phyloP scores from a whole-genome alignment of 345 rosid genomes.

The Rubroshorea leprosula region DNA sequence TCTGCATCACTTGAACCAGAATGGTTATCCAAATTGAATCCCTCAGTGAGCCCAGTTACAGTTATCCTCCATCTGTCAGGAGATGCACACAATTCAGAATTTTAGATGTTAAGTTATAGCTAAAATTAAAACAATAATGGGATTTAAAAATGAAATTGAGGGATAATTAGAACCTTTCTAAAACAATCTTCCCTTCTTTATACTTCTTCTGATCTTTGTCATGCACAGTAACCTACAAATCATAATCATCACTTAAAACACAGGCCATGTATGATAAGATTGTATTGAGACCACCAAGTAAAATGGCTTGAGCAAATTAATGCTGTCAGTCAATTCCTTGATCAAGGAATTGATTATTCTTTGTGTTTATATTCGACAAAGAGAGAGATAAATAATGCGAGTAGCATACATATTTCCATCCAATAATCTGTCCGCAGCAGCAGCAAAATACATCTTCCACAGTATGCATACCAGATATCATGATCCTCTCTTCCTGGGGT shows the following conservation, averaged over 20 bases:
- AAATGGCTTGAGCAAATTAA: background rate
- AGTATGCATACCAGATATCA: conserved; percentile 41
- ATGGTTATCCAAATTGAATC: conserved; percentile 24
- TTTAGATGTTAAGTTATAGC: background rate
- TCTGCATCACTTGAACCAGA: conserved; percentile 25
- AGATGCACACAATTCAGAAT: background rate
- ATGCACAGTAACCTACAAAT: conserved; percentile 31
- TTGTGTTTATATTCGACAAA: background rate
- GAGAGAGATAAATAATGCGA: background rate
- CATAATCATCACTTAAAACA: background rate
- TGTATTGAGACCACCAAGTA: background rate
- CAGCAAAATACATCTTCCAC: conserved; percentile 43
- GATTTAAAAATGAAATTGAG: background rate
- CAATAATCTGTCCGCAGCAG: conserved; percentile 43
- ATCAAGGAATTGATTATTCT: background rate
- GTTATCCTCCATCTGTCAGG: conserved; percentile 36
- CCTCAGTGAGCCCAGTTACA: conserved; percentile 24
- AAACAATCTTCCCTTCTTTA: conserved; percentile 48
- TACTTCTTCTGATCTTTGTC: conserved; percentile 36
- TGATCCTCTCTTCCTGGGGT: conserved; percentile 30
- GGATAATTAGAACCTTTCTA: conserved; percentile 29
- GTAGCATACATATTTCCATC: conserved; percentile 47
- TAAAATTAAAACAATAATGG: background rate
- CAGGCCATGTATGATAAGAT: background rate
- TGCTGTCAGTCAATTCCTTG: background rate